These are phyloP conservation scores for Coemansia sp. DNA, from an alignment of 192 early-diverging fungal genomes.

Conservation along the genomic window DNA sequence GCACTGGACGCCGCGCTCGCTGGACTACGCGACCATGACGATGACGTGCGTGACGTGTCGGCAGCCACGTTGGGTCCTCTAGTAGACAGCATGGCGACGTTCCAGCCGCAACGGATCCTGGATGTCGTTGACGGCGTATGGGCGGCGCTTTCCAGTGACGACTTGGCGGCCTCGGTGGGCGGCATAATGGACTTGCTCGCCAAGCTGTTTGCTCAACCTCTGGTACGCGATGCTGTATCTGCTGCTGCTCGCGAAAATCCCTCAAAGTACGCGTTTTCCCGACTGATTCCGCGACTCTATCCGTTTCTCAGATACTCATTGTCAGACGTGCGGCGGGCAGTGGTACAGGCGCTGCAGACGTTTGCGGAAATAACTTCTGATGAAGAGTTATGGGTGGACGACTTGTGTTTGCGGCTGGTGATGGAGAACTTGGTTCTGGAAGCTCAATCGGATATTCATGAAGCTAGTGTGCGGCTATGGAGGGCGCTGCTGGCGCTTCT, in stretches of 20 bases:
- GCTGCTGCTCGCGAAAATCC: slow-evolving; percentile 11
- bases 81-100: slow-evolving; percentile 69
- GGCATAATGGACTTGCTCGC: slow-evolving; percentile 92
- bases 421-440: slow-evolving; percentile 95
- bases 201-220: slow-evolving; percentile 60
- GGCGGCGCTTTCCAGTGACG: slow-evolving; percentile 87
- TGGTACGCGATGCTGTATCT: slow-evolving; percentile 27
- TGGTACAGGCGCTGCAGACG: slow-evolving; percentile 74
- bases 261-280: slow-evolving; percentile 25
- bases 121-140: slow-evolving; percentile 77
- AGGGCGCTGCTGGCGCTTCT: slow-evolving; percentile 48
- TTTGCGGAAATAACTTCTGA: slow-evolving; percentile 53
- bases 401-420: slow-evolving; percentile 68
- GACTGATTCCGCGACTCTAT: slow-evolving; percentile 80
- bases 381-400: slow-evolving; percentile 61
- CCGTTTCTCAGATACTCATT: slow-evolving; percentile 97
- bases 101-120: slow-evolving; percentile 65
- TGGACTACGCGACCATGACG: slow-evolving; percentile 84
- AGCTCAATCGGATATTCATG: slow-evolving; percentile 55
- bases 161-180: slow-evolving; percentile 87
- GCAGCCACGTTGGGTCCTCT: slow-evolving; percentile 89
- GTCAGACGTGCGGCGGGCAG: slow-evolving; percentile 76
- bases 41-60: slow-evolving; percentile 92
- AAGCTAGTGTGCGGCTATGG: slow-evolving; percentile 61
- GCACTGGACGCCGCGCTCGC: slow-evolving; percentile 79